Base-by-base conservation (phyloP, 2,329 filamentous ascomycete genomes). In the Septoria petroselini region DNA sequence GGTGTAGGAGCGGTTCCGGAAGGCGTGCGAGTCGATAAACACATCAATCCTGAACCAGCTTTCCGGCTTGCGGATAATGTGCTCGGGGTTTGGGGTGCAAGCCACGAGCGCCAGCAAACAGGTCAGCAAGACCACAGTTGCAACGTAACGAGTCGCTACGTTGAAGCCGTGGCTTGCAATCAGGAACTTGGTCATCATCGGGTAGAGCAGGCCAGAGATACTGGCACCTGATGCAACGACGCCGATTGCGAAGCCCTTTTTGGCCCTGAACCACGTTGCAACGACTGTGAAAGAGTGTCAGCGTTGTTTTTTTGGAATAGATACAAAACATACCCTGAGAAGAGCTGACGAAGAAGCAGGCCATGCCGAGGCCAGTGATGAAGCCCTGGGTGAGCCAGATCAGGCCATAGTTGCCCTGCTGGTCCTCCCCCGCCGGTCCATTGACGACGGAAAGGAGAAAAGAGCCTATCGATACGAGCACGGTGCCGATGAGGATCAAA, bases 301-400 rank as follows among this genome's bases (percentile, higher is more conserved):
- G 23, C 23, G n/a, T n/a, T n/a, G n/a, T n/a, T n/a, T n/a, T n/a
- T n/a, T n/a, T n/a, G n/a, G n/a, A n/a, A n/a, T n/a, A n/a, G n/a
- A n/a, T n/a, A n/a, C n/a, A n/a, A 27, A 25, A 11, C 69, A 50
- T 68, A 76, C 73, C 68, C 65, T 76, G 74, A 18, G 74, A 76
- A 53, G 73, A 75, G 18, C 50, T 71, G 3, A 77, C 75, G 55
- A 77, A 77, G 62, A 75, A 76, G 55, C 73, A 76, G n/a, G 73
- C 69, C 74, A 77, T 77, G 7, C 75, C 75, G 7, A 76, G 50
- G 4, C 73, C 73, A 19, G 68, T 68, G 30, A 76, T 60, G 31
- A 77, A 58, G 3, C 74, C 75, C 58, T 77, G 74, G 3, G 72
- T 73, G 8, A 71, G 60, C 72, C 73, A 74, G 18, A 75, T 73